Evolutionary conservation across 148 eudicot species (phyloP).

Genomic region (Vaccinium darrowii): DNA sequence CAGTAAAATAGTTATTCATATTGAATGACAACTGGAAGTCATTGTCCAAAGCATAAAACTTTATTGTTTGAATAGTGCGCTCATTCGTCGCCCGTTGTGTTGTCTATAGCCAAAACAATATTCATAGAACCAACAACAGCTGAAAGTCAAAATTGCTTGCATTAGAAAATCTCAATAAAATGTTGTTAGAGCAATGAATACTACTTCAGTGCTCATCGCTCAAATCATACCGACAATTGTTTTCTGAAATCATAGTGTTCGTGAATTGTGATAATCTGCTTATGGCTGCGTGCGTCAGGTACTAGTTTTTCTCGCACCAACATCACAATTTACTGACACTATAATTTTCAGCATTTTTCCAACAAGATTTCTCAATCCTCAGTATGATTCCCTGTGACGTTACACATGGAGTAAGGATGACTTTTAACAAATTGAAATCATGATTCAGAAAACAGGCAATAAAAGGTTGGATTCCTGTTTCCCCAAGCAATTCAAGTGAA

Average conservation of each 20-base stretch:
- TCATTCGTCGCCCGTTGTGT: neutral
- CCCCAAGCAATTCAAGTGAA: neutral
- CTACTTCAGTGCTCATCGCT: neutral
- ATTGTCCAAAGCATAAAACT: neutral
- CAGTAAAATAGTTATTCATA: neutral
- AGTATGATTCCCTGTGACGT: neutral
- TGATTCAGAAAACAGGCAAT: neutral
- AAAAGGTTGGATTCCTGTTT: neutral
- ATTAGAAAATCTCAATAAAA: neutral
- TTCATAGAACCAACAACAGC: neutral
- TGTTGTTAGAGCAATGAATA: no score
- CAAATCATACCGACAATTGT: neutral
- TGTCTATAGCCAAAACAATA: neutral
- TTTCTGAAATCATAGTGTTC: no score
- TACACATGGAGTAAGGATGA: neutral
- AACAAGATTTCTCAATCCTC: neutral
- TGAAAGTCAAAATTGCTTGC: neutral
- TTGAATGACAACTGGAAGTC: neutral
- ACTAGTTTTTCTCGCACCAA: no score
- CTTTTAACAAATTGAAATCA: neutral
- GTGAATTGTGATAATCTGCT: no score
- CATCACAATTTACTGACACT: no score
- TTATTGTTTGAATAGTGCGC: neutral
- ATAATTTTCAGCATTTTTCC: neutral
- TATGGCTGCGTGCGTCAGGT: no score